Base-by-base conservation (phyloP, 192 early-diverging fungal species). In the Dissophora globulifera region DNA sequence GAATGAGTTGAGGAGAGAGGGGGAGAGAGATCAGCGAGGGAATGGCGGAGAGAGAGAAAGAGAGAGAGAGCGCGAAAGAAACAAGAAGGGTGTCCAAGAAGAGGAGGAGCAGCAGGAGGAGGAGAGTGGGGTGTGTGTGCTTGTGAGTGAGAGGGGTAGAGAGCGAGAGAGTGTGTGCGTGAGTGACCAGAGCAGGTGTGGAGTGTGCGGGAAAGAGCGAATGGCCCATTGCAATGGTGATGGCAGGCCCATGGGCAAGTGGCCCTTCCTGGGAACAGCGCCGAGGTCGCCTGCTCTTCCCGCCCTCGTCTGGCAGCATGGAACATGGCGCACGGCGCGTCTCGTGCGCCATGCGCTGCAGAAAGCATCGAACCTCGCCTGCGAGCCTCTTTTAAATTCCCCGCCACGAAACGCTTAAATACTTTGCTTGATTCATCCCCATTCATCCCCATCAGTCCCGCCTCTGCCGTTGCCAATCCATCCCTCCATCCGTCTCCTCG, bases 11-110 rank as follows among this genome's bases (percentile, higher is more conserved):
- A 22, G 9, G 46, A 56, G 29, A 11, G 20, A 31, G 7, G 0
- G 25, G 16, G 4, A 29, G 26, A 50, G 23, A 27, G 17, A 19
- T 23, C 20, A 47, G 35, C 15, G n/a, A 47, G 11, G 29, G 32
- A 29, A 9, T n/a, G 23, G n/a, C n/a, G n/a, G 12, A 42, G 17
- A 45, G 57, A 52, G n/a, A 45, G 49, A 35, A 7, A 26, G 29
- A 57, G 53, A 57, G 42, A 54, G 47, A 38, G 45, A 26, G 33
- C 35, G 52, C 27, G 60, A 50, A 32, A 25, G 46, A 54, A 19
- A n/a, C n/a, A n/a, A n/a, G n/a, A n/a, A n/a, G n/a, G n/a, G n/a
- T n/a, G n/a, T n/a, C n/a, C n/a, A n/a, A n/a, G n/a, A n/a, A 35
- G 62, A 12, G 46, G 29, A 50, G 38, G 13, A 42, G 26, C 41